Base-by-base conservation (phyloP, 2,329 filamentous ascomycete species). In the Fusarium sp. region DNA sequence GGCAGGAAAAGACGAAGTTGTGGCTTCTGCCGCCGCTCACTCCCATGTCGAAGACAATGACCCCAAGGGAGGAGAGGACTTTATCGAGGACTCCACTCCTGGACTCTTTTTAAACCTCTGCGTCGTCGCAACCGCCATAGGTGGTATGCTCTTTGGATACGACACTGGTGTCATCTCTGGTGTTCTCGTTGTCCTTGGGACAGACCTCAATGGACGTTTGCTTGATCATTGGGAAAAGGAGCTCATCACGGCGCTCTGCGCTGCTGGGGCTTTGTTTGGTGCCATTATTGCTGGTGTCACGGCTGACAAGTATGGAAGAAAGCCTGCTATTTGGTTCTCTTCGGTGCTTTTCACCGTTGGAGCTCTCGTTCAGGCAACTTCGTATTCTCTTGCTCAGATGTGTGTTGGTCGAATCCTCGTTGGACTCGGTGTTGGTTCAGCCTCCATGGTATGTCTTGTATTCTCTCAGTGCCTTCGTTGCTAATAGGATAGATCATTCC, bases 161-260 rank as follows among this genome's bases (percentile, higher is more conserved):
- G 83, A 85, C 58, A 85, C 83, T 13, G 82, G 83, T 13, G 80
- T 83, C 67, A 85, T 85, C 46, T 83, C 81, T 2, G 82, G 81
- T 0, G 82, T 84, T 5, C 75, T 85, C 0, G 81, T 84, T 16
- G 80, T 79, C 34, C 72, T 83, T 62, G 65, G 79, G 75, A 55
- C 53, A 9, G 67, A 71, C 38, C 64, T 71, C 29, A 42, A 71
- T 29, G 62, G 64, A 4, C 40, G 57, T 1, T 20, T 46, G n/a
- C 53, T 71, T 20, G 36, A 31, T 8, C 58, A 61, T 6, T 59
- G 54, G 10, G 68, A 69, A 53, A 69, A 69, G 59, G 68, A 71
- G n/a, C 49, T 71, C 18, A 62, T 74, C n/a, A 73, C 72, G 6
- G 58, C 67, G 4, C 33, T 74, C 2, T 72, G 69, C 27, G 69